Evolutionary conservation across 2,329 filamentous ascomycete genomes (phyloP).

Genomic region (Mycosphaerelloides madeirae): DNA sequence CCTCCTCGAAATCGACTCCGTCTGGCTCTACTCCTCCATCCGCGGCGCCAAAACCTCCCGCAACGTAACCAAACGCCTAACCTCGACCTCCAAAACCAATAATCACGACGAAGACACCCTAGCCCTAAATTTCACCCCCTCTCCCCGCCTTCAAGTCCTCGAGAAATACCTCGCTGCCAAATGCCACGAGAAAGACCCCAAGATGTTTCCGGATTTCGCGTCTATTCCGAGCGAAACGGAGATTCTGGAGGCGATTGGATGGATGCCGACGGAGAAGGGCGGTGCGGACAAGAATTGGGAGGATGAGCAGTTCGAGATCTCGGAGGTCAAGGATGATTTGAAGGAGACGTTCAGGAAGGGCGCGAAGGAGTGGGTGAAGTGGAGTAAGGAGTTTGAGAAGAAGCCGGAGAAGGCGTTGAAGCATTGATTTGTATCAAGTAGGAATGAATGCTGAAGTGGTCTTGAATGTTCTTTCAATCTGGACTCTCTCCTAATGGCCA

Average conservation of each 20-base stretch:
- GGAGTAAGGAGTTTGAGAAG: conserved; percentile 31
- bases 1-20: conserved; percentile 33
- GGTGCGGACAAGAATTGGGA: conserved; percentile 38
- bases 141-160: conserved; percentile 34
- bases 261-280: conserved; percentile 35
- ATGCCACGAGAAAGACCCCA: conserved; percentile 36
- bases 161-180: conserved; percentile 36
- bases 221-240: conserved; percentile 36
- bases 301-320: conserved; percentile 40
- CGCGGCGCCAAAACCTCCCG: conserved; percentile 32
- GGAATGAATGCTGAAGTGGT: too few species aligned
- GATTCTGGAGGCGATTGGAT: conserved; percentile 42
- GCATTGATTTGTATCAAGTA: conserved; percentile 17
- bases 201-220: conserved; percentile 31
- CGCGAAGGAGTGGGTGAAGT: conserved; percentile 17
- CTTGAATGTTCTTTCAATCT: too few species aligned
- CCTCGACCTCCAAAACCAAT: conserved; percentile 10
- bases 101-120: conserved; percentile 26
- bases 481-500: too few species aligned
- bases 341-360: conserved; percentile 14
- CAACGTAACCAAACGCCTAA: conserved; percentile 13
- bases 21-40: conserved; percentile 39
- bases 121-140: conserved; percentile 35
- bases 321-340: conserved; percentile 17
- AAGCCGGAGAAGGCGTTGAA: conserved; percentile 25